phyloP scores from a whole-genome alignment of 2,329 filamentous ascomycete species.

The Fusarium siculi region DNA sequence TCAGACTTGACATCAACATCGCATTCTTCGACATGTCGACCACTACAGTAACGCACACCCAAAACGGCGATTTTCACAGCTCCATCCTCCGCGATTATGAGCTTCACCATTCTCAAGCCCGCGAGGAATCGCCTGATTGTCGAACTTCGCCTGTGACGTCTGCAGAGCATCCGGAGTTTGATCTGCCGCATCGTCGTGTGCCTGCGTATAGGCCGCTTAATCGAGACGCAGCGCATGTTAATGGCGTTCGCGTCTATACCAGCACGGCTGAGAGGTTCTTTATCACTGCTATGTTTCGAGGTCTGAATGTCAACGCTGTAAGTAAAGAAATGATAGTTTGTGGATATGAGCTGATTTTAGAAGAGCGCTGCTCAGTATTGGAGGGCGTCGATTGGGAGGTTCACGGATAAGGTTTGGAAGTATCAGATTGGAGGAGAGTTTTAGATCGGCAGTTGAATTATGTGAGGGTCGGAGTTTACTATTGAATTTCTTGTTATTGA shows the following conservation, averaged over 20 bases:
- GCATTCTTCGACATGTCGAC: slow-evolving; percentile 5
- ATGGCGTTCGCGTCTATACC: slow-evolving; percentile 12
- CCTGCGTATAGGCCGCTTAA: slow-evolving; percentile 22
- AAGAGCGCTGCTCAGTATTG: slow-evolving; percentile 25
- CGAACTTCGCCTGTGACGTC: neutral
- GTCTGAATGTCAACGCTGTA: slow-evolving; percentile 19
- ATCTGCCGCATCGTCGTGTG: slow-evolving; percentile 20
- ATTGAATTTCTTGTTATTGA: neutral
- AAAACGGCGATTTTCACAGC: slow-evolving; percentile 18
- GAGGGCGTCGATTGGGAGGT: slow-evolving; percentile 22
- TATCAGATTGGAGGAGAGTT: slow-evolving; percentile 30
- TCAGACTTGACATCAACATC: neutral
- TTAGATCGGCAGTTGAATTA: neutral
- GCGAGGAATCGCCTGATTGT: neutral
- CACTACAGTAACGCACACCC: slow-evolving; percentile 3
- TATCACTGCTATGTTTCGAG: slow-evolving; percentile 21
- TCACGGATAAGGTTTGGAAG: slow-evolving; percentile 26
- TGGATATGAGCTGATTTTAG: neutral
- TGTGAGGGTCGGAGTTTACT: neutral
- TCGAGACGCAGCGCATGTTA: neutral
- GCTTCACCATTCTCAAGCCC: slow-evolving; percentile 18
- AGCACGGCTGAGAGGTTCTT: slow-evolving; percentile 20
- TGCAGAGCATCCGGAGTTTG: slow-evolving; percentile 1
- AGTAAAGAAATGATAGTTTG: neutral
- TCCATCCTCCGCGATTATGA: slow-evolving; percentile 23